These are phyloP conservation scores for Hypomyces rosellus DNA, from an alignment of 2,329 filamentous ascomycete species.

Conservation along the genomic window DNA sequence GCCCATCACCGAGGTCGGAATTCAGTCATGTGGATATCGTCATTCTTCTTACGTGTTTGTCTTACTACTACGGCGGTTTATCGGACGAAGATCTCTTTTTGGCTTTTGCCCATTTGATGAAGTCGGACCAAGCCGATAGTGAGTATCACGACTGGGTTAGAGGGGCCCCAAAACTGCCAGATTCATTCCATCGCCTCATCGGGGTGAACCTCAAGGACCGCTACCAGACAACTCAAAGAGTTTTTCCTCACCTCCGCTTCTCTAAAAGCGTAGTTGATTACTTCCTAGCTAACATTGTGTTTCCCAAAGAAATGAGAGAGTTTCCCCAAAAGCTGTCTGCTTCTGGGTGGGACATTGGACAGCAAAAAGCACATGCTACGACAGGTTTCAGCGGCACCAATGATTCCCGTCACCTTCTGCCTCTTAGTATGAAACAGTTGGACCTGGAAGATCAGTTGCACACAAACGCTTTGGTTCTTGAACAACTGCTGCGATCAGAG, in stretches of 20 bases:
- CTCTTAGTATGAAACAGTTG: conserved; percentile 47
- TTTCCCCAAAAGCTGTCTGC: conserved; percentile 58
- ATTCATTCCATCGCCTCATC: conserved; percentile 33
- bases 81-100: conserved; percentile 41
- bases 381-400: conserved; percentile 68
- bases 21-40: conserved; percentile 57
- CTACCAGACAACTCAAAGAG: rapidly evolving
- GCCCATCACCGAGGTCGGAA: conserved; percentile 47
- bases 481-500: conserved; percentile 48
- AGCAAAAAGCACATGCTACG: conserved; percentile 38
- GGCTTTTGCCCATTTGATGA: conserved; percentile 40
- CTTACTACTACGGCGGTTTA: conserved; percentile 53
- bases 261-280: conserved; percentile 55
- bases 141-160: conserved; percentile 48
- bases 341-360: conserved; percentile 61
- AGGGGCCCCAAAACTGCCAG: conserved; percentile 26
- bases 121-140: conserved; percentile 43
- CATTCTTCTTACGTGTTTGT: conserved; percentile 49
- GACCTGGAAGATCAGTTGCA: conserved; percentile 50
- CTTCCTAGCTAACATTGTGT: conserved; percentile 53
- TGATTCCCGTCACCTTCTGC: conserved; percentile 54
- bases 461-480: conserved; percentile 62
- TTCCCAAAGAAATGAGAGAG: conserved; percentile 55
- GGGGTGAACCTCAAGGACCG: conserved; percentile 55
- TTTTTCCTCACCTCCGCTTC: conserved; percentile 49